Evolutionary conservation across 495 filamentous ascomycete species (phyloP).

Genomic region (Patellaria atrata): DNA sequence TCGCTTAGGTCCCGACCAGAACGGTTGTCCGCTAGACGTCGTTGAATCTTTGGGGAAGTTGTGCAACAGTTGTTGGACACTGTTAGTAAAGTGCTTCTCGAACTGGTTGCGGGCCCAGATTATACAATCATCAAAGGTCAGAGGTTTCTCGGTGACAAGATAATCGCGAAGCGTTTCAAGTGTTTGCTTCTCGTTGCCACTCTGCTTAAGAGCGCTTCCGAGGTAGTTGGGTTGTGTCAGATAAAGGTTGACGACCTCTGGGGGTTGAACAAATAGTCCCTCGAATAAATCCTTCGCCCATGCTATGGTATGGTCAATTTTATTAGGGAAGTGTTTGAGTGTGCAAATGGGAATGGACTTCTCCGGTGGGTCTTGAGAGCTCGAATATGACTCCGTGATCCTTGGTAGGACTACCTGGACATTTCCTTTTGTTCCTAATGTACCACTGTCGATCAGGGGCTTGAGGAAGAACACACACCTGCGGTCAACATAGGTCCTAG

Average conservation of each 20-base stretch:
- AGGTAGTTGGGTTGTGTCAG: slow-evolving; percentile 85
- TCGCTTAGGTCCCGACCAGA: slow-evolving; percentile 98
- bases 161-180: slow-evolving; percentile 80
- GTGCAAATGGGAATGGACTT: slow-evolving; percentile 99
- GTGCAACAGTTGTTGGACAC: slow-evolving; percentile 88
- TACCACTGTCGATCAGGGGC: slow-evolving; percentile 90
- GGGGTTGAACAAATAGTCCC: slow-evolving; percentile 79
- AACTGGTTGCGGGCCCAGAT: slow-evolving; percentile 87
- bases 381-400: slow-evolving; percentile 94
- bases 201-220: slow-evolving; percentile 77
- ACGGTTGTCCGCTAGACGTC: slow-evolving; percentile 75
- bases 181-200: slow-evolving; percentile 91
- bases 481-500: slow-evolving; percentile 91
- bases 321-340: slow-evolving; percentile 92
- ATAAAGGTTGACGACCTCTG: slow-evolving; percentile 92
- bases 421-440: slow-evolving; percentile 96
- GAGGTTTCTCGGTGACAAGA: slow-evolving; percentile 83
- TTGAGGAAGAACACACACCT: slow-evolving; percentile 98
- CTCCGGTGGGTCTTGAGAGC: slow-evolving; percentile 95
- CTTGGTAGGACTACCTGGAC: slow-evolving; percentile 84
- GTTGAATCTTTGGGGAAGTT: slow-evolving; percentile 94
- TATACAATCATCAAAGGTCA: slow-evolving; percentile 90
- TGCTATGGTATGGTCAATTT: slow-evolving; percentile 97
- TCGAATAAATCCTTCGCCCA: slow-evolving; percentile 96
- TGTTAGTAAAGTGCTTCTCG: slow-evolving; percentile 93